Evolutionary conservation across 2,329 filamentous ascomycete genomes (phyloP).

Genomic region (Didymella exigua): DNA sequence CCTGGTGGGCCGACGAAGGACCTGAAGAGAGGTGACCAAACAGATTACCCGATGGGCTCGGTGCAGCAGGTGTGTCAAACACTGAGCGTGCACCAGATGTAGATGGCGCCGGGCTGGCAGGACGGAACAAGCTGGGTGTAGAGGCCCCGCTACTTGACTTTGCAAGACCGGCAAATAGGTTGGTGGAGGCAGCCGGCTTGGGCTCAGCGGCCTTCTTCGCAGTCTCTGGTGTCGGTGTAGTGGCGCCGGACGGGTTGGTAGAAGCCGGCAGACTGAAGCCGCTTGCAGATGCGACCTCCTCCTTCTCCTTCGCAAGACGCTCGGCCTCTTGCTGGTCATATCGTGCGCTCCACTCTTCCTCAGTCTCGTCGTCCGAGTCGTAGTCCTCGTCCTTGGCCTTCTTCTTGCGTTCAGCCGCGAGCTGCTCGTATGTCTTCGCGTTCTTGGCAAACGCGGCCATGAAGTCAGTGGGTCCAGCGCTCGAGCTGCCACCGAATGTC

Average conservation of each 20-base stretch:
- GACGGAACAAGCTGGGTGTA: conserved; percentile 32
- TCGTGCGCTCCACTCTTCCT: conserved; percentile 42
- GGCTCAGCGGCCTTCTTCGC: background rate
- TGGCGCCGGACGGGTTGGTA: conserved; percentile 8
- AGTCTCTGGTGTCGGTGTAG: conserved; percentile 7
- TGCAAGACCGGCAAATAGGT: conserved; percentile 25
- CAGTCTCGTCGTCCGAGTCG: conserved; percentile 46
- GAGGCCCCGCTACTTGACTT: conserved; percentile 32
- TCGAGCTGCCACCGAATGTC: conserved; percentile 22
- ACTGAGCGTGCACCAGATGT: conserved; percentile 38
- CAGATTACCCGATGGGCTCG: conserved; percentile 35
- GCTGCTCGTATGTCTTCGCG: conserved; percentile 41
- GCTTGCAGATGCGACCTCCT: conserved; percentile 28
- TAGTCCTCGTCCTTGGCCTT: conserved; percentile 45
- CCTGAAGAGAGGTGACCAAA: conserved; percentile 46
- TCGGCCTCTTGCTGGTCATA: conserved; percentile 40
- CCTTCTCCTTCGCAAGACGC: conserved; percentile 35
- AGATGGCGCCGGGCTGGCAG: conserved; percentile 40
- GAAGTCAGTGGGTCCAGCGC: conserved; percentile 26
- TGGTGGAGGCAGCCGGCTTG: conserved; percentile 19
- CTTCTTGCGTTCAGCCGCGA: conserved; percentile 42
- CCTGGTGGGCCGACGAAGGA: conserved; percentile 38
- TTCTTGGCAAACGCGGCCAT: conserved; percentile 38
- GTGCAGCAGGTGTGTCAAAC: conserved; percentile 34
- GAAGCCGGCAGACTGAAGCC: conserved; percentile 26